Base-by-base conservation (phyloP, 23 red algal species). In the Gracilaria domingensis region DNA sequence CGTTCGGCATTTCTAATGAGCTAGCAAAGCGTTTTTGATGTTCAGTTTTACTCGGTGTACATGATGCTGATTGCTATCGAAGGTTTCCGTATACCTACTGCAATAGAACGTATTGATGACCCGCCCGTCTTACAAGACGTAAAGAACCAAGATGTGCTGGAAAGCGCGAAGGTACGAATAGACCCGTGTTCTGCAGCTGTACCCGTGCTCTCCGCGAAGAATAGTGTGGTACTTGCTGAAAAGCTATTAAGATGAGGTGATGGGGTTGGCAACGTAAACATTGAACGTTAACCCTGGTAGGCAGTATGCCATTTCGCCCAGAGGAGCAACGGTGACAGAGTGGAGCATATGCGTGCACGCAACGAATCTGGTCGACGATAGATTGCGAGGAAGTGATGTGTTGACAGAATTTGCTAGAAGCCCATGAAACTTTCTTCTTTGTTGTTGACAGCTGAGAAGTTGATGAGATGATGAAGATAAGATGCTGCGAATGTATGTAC, bases 401-500 rank as follows among this genome's bases (percentile, higher is more conserved):
- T 37, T 24, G 64, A 32, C 30, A 36, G 28, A 69, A 17, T 18
- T 0, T 23, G n/a, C 32, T 36, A 32, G 26, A 30, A 37, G 64
- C 30, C 32, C 32, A 69, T 69, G 60, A n/a, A 33, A n/a, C n/a
- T 30, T 65, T 11, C 42, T 16, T 69, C 16, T 36, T 37, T 69
- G 32, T 84, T 65, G 67, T 84, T 53, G 67, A 92, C 50, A 30
- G 79, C 13, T 53, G 34, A 16, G 65, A 64, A 57, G 64, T 60
- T 83, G 89, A 69, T 36, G 64, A 37, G 54, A 49, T 32, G 89
- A 79, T 44, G 11, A 32, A 39, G 58, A 72, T 73, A 40, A 83
- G 35, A 79, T 36, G 76, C 48, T 64, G 48, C 89, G 89, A 59
- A 92, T 92, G 89, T 84, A 92, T 84, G 89, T 78, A 60, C 71